Base-by-base conservation (phyloP, 805 yeast genomes). In the Sugiyamaella marilandica region DNA sequence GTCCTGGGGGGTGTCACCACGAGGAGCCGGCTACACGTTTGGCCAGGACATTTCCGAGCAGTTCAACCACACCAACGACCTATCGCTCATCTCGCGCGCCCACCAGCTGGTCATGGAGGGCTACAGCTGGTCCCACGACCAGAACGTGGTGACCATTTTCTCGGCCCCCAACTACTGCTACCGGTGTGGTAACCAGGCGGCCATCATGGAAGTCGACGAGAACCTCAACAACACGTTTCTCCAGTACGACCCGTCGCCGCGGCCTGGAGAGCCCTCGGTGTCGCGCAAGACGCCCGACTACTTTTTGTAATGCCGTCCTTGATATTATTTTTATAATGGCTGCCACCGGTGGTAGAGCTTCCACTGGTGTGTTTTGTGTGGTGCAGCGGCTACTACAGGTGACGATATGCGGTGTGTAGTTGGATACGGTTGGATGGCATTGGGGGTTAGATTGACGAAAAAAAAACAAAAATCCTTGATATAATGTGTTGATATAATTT, bases 11-110 rank as follows among this genome's bases (percentile, higher is more conserved):
- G 90, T 91, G 62, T 84, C 92, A 67, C 97, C 97, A 71, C 84
- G 98, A 79, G 97, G 97, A 76, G 98, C 98, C 58, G 98, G 98
- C 71, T 91, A 87, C 85, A 90, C 97, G 65, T 91, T 91, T 80
- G 98, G 98, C 65, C 96, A 87, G 76, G 97, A 91, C 77, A 89
- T 91, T 66, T 80, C 88, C 63, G 96, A 90, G 72, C 97, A 91
- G 71, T 91, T 91, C 74, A 91, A 91, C 69, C 97, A 91, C 74
- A 85, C 95, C 24, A 91, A 91, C 69, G 91, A 87, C 64, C 77
- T 91, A 63, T 79, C 87, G 56, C 77, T 91, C 55, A 87, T 91
- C 61, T 95, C 97, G 37, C 82, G 98, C 73, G 97, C 97, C 11
- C 98, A 91, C 76, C 98, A 91, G 75, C 79, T 91, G 70, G 97